These are phyloP conservation scores for Colletotrichum sp. DNA, from an alignment of 2,329 filamentous ascomycete genomes.

Conservation along the genomic window DNA sequence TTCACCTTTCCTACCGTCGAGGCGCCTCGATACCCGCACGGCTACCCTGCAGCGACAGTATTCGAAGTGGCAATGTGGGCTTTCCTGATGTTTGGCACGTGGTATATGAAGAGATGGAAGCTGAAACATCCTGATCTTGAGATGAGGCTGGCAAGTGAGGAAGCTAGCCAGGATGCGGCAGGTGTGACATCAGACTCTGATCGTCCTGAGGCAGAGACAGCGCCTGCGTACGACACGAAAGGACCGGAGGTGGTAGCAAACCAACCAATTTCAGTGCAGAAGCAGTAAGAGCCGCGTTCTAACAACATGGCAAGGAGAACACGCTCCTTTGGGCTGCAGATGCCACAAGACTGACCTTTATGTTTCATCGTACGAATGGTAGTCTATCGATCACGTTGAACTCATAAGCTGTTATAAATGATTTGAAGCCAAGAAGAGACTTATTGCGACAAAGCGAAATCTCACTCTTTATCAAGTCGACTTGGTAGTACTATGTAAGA, in stretches of 20 bases:
- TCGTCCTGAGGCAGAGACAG: background rate
- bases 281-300: background rate
- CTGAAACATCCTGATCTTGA: constrained; percentile 24
- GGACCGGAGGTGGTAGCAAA: background rate
- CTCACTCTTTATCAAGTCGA: background rate
- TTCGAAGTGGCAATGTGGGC: constrained; percentile 32
- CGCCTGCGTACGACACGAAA: background rate
- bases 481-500: background rate
- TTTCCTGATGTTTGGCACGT: constrained; percentile 28
- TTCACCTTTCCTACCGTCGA: constrained; percentile 32
- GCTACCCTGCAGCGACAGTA: constrained; percentile 29
- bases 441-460: fast-evolving
- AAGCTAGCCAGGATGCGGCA: background rate
- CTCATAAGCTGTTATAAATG: background rate
- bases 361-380: fast-evolving
- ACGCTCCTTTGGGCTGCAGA: background rate
- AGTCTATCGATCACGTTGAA: fast-evolving
- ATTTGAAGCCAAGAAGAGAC: fast-evolving
- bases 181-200: constrained; percentile 5
- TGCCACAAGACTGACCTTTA: background rate
- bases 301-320: fast-evolving
- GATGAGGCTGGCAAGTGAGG: constrained; percentile 18
- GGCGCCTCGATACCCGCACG: constrained; percentile 28
- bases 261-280: background rate
- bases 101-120: constrained; percentile 32